Evolutionary conservation across 768 basidiomycete species (phyloP).

Genomic region (Calocybe cyanea): DNA sequence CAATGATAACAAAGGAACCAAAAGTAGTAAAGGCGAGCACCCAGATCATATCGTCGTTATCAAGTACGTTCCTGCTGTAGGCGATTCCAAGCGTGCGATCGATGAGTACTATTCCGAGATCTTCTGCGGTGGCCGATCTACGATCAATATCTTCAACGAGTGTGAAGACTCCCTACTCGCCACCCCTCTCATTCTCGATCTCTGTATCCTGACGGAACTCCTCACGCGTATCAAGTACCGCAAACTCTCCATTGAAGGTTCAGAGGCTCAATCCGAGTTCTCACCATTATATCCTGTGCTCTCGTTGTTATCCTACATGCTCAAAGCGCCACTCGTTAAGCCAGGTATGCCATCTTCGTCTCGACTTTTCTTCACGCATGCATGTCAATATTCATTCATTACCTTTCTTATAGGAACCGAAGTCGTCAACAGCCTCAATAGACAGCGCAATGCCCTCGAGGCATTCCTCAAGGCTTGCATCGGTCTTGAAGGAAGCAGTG

Average conservation of each 20-base stretch:
- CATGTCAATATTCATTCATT: conserved; percentile 1
- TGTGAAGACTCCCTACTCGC: conserved; percentile 98
- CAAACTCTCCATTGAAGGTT: conserved; percentile 32
- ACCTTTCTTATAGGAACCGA: conserved; percentile 52
- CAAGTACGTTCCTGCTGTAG: conserved; percentile 95
- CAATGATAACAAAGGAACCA: conserved; percentile 33
- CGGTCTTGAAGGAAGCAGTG: conserved; percentile 78
- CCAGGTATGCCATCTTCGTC: conserved; percentile 46
- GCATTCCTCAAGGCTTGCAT: conserved; percentile 92
- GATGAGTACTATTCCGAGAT: conserved; percentile 99
- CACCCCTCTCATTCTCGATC: conserved; percentile 92
- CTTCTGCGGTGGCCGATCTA: conserved; percentile 90
- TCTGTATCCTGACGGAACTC: conserved; percentile 90
- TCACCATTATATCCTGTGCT: conserved; percentile 86
- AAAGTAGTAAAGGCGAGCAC: conserved; percentile 84
- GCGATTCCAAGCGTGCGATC: conserved; percentile 98
- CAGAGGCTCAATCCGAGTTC: conserved; percentile 51
- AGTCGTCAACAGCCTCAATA: conserved; percentile 92
- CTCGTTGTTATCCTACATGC: conserved; percentile 93
- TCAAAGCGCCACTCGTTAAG: conserved; percentile 97
- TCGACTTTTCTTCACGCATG: background rate
- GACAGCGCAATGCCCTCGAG: conserved; percentile 94
- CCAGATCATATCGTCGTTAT: conserved; percentile 97
- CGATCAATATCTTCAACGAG: conserved; percentile 97
- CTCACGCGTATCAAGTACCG: conserved; percentile 92